Percentiles rank a stretch among this genome's conserved stretches.
phyloP scores from a whole-genome alignment of 176 grass and related monocot species.

The Coix lacrymajobi region DNA sequence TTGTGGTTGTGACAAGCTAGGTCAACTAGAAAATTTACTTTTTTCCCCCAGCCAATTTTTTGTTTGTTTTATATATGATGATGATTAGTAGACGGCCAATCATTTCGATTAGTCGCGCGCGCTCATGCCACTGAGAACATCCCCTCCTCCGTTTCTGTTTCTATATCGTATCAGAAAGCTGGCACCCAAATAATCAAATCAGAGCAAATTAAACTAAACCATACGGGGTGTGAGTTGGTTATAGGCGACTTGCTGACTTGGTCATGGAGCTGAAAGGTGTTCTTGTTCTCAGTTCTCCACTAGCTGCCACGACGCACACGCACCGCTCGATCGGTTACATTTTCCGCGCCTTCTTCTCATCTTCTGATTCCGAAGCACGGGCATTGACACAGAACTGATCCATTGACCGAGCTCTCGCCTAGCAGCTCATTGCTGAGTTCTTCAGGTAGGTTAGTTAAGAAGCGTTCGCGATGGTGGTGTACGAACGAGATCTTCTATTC shows the following conservation, averaged over 20 bases:
- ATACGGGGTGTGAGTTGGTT: background rate
- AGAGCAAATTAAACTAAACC: background rate
- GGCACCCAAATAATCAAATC: constrained; percentile 2
- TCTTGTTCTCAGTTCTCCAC: background rate
- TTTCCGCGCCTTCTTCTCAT: background rate
- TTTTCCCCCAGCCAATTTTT: background rate
- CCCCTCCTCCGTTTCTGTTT: background rate
- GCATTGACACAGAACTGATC: constrained; percentile 14
- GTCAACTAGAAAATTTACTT: constrained; percentile 20
- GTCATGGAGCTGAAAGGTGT: background rate
- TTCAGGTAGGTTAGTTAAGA: background rate
- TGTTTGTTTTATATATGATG: background rate
- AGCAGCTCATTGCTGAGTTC: background rate
- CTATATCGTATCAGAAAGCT: background rate
- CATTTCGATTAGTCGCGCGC: background rate
- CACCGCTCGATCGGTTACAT: background rate
- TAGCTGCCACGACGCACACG: background rate
- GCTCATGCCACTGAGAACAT: background rate
- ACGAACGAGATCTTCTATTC: constrained; percentile 20
- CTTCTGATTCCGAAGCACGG: constrained; percentile 9
- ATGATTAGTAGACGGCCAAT: background rate
- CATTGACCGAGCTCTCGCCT: constrained; percentile 24
- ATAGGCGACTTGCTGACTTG: too few relatives aligned
- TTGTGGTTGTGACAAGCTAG: background rate
- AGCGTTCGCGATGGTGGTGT: background rate